Evolutionary conservation across 2,329 filamentous ascomycete species (phyloP).

Genomic region (Botryosphaeria dothidea): DNA sequence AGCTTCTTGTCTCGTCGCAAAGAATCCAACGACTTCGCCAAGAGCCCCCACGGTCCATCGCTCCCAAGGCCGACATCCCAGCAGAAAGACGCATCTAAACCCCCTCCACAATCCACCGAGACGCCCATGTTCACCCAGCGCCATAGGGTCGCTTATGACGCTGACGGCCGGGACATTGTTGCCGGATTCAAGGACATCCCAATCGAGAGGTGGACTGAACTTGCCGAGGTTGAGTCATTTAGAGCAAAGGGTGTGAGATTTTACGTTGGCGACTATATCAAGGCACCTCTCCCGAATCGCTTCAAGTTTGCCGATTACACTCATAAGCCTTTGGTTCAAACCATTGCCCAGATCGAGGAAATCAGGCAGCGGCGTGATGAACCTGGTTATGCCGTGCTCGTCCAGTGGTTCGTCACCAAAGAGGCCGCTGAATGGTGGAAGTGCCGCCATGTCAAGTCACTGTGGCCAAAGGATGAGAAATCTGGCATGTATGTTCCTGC

Average conservation of each 20-base stretch:
- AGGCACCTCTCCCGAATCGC: slow-evolving; percentile 1
- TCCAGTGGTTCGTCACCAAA: slow-evolving; percentile 11
- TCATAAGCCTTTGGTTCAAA: slow-evolving; percentile 1
- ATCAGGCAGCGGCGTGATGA: not conserved
- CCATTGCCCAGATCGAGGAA: slow-evolving; percentile 7
- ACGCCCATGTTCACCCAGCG: slow-evolving; percentile 10
- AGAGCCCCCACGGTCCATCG: not conserved
- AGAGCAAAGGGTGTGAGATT: not conserved
- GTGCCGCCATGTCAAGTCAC: not conserved
- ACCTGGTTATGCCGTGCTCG: not conserved
- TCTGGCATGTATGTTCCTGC: not conserved
- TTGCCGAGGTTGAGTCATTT: not conserved
- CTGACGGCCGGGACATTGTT: slow-evolving; percentile 6
- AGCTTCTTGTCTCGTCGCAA: not conserved
- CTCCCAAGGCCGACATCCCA: not conserved
- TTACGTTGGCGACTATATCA: slow-evolving; percentile 4
- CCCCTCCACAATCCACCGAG: not conserved
- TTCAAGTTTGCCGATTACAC: slow-evolving; percentile 13
- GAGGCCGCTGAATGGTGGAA: slow-evolving; percentile 11
- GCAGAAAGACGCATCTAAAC: not conserved
- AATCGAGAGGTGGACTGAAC: not conserved
- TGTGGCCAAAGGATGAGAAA: slow-evolving; percentile 1
- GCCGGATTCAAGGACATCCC: slow-evolving; percentile 1
- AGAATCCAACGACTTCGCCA: not conserved
- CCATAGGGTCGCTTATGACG: slow-evolving; percentile 6